phyloP scores from a whole-genome alignment of 371 early-diverging fungal species.

The Polyrhizophydium stewartii region DNA sequence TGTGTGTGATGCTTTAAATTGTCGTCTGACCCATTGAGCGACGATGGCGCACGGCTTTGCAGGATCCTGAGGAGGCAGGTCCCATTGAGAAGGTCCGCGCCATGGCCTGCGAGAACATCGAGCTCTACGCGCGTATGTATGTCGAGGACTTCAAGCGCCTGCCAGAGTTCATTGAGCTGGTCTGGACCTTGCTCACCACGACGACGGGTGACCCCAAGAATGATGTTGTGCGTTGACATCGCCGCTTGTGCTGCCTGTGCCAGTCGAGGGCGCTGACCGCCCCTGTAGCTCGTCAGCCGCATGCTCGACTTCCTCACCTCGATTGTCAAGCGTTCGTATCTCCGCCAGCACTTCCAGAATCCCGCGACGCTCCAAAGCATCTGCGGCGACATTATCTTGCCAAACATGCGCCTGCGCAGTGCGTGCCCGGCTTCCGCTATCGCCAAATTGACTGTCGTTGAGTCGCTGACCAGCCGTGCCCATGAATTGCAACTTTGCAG shows the following conservation, averaged over 20 bases:
- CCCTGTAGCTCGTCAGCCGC: slow-evolving; percentile 71
- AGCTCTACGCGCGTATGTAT: slow-evolving; percentile 84
- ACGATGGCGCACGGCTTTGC: not conserved
- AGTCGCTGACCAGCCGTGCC: not conserved
- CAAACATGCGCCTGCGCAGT: slow-evolving; percentile 84
- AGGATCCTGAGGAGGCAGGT: slow-evolving; percentile 85
- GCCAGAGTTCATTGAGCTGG: slow-evolving; percentile 73
- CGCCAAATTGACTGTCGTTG: not conserved
- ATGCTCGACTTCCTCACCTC: slow-evolving; percentile 84
- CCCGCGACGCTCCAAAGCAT: slow-evolving; percentile 67
- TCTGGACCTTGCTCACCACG: slow-evolving; percentile 78
- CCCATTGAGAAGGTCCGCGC: slow-evolving; percentile 83
- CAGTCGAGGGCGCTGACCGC: not conserved
- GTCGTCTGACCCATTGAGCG: not conserved
- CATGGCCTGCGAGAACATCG: slow-evolving; percentile 82
- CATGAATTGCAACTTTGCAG: slow-evolving; percentile 29
- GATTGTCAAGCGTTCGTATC: slow-evolving; percentile 76
- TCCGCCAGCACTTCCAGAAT: slow-evolving; percentile 63
- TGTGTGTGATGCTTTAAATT: not conserved
- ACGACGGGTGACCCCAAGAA: slow-evolving; percentile 68
- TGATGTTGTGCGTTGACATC: slow-evolving; percentile 53
- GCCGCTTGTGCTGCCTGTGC: not conserved
- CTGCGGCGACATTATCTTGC: slow-evolving; percentile 89
- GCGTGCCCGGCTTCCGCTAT: slow-evolving; percentile 9
- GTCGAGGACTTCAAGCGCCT: slow-evolving; percentile 81